These are phyloP conservation scores for Endogone sp. DNA, from an alignment of 192 early-diverging fungal genomes.

Conservation along the genomic window DNA sequence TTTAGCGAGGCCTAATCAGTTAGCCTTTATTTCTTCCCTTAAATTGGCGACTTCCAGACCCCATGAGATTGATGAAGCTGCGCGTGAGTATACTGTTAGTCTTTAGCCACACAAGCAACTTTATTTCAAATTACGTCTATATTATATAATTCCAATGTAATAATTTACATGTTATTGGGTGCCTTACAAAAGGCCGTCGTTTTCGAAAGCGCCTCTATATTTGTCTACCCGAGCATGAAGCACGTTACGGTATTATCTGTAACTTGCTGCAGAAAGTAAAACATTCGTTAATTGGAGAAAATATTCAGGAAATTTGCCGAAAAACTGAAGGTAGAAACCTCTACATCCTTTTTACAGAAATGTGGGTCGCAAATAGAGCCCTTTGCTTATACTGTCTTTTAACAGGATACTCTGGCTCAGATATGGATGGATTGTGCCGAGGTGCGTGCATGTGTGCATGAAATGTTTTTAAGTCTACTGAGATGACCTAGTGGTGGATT, in stretches of 20 bases:
- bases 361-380: neutral
- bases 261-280: conserved; percentile 57
- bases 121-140: neutral
- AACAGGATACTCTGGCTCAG: conserved; percentile 77
- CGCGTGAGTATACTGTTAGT: conserved; percentile 42
- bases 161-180: too few species aligned
- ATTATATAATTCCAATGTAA: too few species aligned
- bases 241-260: conserved; percentile 58
- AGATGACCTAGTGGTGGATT: too few species aligned
- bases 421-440: conserved; percentile 82
- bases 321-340: conserved; percentile 52
- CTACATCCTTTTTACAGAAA: neutral
- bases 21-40: neutral
- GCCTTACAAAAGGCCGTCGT: conserved; percentile 46
- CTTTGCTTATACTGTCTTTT: neutral
- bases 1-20: too few species aligned
- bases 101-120: neutral
- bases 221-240: conserved; percentile 74
- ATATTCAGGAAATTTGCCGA: conserved; percentile 59
- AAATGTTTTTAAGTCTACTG: too few species aligned
- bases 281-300: conserved; percentile 49
- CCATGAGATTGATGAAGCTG: conserved; percentile 92
- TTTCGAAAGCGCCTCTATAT: conserved; percentile 78
- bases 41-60: conserved; percentile 41
- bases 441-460: conserved; percentile 14